phyloP scores from a whole-genome alignment of 257 asterid species.

The Leonotis leonurus region DNA sequence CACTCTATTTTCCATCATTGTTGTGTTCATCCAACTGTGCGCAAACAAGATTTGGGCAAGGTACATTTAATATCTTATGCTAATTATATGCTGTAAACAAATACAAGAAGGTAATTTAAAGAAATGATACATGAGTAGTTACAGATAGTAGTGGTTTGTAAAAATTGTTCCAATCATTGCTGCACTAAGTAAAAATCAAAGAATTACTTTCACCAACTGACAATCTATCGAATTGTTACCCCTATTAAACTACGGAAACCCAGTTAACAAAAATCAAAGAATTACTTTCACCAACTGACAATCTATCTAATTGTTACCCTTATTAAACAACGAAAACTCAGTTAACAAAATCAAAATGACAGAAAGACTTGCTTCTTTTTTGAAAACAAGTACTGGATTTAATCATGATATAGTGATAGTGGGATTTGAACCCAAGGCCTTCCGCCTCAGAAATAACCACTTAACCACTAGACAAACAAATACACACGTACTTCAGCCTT shows the following conservation, averaged over 20 bases:
- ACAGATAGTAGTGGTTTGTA: neutral
- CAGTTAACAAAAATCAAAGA: neutral
- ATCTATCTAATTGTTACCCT: neutral
- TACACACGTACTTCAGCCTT: too few species aligned
- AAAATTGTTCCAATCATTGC: neutral
- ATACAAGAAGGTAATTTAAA: neutral
- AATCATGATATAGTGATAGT: too few species aligned
- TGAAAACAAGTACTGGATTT: too few species aligned
- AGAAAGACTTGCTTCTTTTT: too few species aligned
- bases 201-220: neutral
- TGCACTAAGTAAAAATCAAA: too few species aligned
- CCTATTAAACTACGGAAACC: neutral
- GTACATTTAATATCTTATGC: neutral
- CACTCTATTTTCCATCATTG: slow-evolving; percentile 86
- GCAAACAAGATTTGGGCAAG: neutral
- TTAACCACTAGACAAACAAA: too few species aligned
- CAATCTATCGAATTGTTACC: neutral
- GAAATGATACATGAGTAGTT: neutral
- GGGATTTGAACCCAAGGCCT: too few species aligned
- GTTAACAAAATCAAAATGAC: neutral
- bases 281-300: neutral
- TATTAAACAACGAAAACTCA: neutral
- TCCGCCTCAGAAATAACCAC: too few species aligned
- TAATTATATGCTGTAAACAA: neutral
- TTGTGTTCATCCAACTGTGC: slow-evolving; percentile 89